phyloP scores from a whole-genome alignment of 306 rosid species.

The Castanea sativa region DNA sequence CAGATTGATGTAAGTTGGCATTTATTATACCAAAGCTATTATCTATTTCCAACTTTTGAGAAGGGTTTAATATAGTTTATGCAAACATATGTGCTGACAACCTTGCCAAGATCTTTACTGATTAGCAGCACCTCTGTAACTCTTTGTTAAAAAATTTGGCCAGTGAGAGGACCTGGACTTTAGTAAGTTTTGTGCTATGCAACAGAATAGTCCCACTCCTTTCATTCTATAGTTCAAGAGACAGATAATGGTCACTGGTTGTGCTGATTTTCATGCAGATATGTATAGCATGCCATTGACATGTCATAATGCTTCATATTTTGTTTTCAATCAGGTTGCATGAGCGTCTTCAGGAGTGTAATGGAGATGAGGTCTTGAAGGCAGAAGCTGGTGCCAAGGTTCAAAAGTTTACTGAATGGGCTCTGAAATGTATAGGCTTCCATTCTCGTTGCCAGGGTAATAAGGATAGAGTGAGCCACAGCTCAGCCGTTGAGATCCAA shows the following conservation, averaged over 20 bases:
- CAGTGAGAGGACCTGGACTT: neutral
- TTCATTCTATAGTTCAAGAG: neutral
- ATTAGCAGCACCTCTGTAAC: neutral
- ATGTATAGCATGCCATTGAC: slow-evolving; percentile 7
- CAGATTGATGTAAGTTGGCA: neutral
- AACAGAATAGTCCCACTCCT: neutral
- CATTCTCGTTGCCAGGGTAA: slow-evolving; percentile 67
- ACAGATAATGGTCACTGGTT: neutral
- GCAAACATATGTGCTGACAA: neutral
- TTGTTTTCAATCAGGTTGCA: slow-evolving; percentile 54
- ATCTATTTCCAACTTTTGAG: neutral
- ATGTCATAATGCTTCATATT: neutral
- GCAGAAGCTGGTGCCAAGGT: slow-evolving; percentile 86
- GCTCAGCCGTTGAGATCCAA: slow-evolving; percentile 65
- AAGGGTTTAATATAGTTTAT: neutral
- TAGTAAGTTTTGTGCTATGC: neutral
- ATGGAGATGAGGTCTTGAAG: slow-evolving; percentile 83
- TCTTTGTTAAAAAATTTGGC: neutral
- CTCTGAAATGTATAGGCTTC: slow-evolving; percentile 80
- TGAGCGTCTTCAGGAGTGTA: slow-evolving; percentile 90
- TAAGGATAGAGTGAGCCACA: slow-evolving; percentile 46
- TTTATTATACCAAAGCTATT: neutral
- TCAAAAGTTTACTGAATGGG: slow-evolving; percentile 91
- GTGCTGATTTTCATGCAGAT: slow-evolving; percentile 13
- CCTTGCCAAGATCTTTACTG: neutral